Percentiles rank a stretch among this genome's conserved stretches.
Evolutionary conservation across 2,329 filamentous ascomycete species (phyloP).

Genomic region (Beauveria bassiana): DNA sequence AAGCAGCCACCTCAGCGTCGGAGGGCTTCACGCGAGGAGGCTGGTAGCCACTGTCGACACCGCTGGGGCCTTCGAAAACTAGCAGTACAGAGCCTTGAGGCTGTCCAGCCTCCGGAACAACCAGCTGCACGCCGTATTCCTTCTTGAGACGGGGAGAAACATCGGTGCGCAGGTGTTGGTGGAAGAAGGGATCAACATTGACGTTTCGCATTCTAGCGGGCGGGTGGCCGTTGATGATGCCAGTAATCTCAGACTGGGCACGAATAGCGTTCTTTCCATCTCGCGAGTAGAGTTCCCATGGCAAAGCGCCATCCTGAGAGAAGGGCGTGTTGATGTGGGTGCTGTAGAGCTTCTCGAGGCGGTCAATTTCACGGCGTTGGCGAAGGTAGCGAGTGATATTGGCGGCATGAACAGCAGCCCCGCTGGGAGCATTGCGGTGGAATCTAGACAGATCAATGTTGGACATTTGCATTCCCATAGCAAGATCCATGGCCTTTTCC

Average conservation of each 20-base stretch:
- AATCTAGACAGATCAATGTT: constrained; percentile 76
- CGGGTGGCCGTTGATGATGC: constrained; percentile 65
- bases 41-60: constrained; percentile 39
- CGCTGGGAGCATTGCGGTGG: constrained; percentile 64
- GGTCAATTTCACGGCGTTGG: constrained; percentile 71
- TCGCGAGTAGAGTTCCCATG: constrained; percentile 83
- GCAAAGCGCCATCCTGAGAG: constrained; percentile 59
- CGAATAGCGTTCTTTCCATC: constrained; percentile 77
- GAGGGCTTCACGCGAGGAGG: constrained; percentile 47
- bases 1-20: constrained; percentile 41
- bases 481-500: constrained; percentile 80
- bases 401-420: constrained; percentile 70
- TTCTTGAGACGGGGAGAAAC: constrained; percentile 56
- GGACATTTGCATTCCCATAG: constrained; percentile 76
- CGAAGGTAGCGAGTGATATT: constrained; percentile 84
- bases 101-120: constrained; percentile 59
- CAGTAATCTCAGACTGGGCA: constrained; percentile 67
- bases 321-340: constrained; percentile 81
- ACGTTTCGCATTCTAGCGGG: constrained; percentile 62
- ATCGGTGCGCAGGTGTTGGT: constrained; percentile 60
- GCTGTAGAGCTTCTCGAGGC: constrained; percentile 71
- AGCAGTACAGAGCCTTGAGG: constrained; percentile 57
- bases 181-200: constrained; percentile 70
- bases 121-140: constrained; percentile 64
- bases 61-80: constrained; percentile 63